phyloP scores from a whole-genome alignment of 1,284 basidiomycete species.

The Filobasidium uniguttulatum region DNA sequence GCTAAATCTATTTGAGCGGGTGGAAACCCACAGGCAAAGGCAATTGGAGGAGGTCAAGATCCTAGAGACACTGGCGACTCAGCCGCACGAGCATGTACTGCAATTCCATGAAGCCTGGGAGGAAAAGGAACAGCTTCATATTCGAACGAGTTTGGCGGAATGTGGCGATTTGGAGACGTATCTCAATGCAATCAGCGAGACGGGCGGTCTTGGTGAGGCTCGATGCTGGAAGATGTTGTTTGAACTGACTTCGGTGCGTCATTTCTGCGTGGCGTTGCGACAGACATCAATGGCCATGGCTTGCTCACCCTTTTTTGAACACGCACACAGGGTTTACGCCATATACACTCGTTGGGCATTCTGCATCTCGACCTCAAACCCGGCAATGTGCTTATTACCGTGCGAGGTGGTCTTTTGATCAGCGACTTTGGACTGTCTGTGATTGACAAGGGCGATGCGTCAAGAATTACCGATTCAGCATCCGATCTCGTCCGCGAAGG shows the following conservation, averaged over 20 bases:
- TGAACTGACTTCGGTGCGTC: slow-evolving; percentile 45
- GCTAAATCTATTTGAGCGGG: neutral
- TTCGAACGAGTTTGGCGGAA: slow-evolving; percentile 84
- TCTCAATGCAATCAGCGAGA: slow-evolving; percentile 77
- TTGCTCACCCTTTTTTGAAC: too few species aligned
- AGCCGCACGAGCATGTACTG: slow-evolving; percentile 60
- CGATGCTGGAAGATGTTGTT: slow-evolving; percentile 89
- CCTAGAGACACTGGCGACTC: slow-evolving; percentile 54
- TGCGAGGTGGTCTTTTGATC: slow-evolving; percentile 78
- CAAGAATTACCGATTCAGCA: slow-evolving; percentile 9
- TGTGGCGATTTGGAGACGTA: slow-evolving; percentile 82
- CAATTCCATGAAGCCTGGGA: slow-evolving; percentile 92
- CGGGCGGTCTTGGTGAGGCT: slow-evolving; percentile 70
- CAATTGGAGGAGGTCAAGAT: slow-evolving; percentile 89
- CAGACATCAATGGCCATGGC: neutral
- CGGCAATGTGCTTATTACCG: slow-evolving; percentile 84
- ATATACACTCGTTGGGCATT: slow-evolving; percentile 73
- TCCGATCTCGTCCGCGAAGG: slow-evolving; percentile 61
- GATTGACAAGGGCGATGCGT: neutral
- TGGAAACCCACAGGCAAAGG: slow-evolving; percentile 46
- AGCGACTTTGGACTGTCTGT: slow-evolving; percentile 90
- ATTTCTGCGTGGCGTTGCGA: too few species aligned
- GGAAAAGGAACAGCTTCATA: slow-evolving; percentile 69
- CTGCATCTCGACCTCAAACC: slow-evolving; percentile 96
- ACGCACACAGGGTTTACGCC: slow-evolving; percentile 56